Base-by-base conservation (phyloP, 2,329 filamentous ascomycete genomes). In the Stemphylium vesicarium region DNA sequence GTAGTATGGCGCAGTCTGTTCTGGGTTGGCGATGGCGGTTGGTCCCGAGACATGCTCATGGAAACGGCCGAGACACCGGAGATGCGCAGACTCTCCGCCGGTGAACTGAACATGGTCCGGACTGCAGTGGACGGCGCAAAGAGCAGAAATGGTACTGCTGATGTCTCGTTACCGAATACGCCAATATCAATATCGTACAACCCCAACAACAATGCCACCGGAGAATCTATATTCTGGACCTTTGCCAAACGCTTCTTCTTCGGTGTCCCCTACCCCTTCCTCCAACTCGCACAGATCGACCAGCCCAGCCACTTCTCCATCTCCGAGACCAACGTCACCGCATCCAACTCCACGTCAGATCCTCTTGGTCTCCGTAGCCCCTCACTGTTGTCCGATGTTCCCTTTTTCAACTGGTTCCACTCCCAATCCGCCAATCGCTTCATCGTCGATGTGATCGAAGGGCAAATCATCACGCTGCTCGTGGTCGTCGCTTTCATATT, bases 401-500 rank as follows among this genome's bases (percentile, higher is more conserved):
- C 80, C 15, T 82, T 84, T 59, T 72, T 86, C 45, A 81, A 81
- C 32, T 72, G 65, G 66, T 75, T 76, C 50, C 76, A 71, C 2
- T 91, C 87, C 43, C 82, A 88, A 1, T 81, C 84, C 12, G 70
- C 96, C 53, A 98, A 98, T 73, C 86, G 88, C 42, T 83, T 89
- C 46, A 78, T 97, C 13, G 87, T 98, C 47, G 89, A 92, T 63
- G 85, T 94, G 0, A 79, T 97, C 3, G 95, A 99, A 77, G 95
- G 95, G 4, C 93, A 96, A 71, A 85, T 98, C 42, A 96, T 99
- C 64, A 99, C 94, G 0, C 79, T 97, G 5, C 79, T 96, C 10
- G 91, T 98, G 45, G 94, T 99, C 7, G 84, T 96, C 39, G 92
- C 89, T 53, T 99, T 98, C 75, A 97, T 99, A 55, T 80, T 99